Evolutionary conservation across 164 flowering plant genomes (phyloP), one percentile per base, ranked within the genome.

Genomic region (Piper longum): DNA sequence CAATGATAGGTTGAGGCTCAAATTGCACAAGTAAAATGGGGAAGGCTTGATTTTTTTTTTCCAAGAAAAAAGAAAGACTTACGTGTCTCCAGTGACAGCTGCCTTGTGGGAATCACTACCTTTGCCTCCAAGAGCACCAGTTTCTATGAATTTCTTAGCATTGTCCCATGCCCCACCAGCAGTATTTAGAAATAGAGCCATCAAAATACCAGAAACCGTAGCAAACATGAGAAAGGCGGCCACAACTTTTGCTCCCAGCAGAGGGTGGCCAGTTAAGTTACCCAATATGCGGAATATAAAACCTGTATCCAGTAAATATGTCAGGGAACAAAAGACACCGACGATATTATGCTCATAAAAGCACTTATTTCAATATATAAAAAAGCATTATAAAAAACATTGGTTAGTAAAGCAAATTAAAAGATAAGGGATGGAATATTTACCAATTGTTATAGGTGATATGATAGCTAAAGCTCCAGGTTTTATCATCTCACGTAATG

Each of bases 161-260:
- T 92, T 92, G 75, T 92, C 52, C 52, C 98, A 90, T 14, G 98
- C 99, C 64, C 99, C 99, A 68, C 99, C 97, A 11, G 99, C 80
- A 56, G 99, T 93, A 71, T 93, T 93, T 54, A 93, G 81, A 81
- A 93, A 93, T 64, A 93, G 96, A 60, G 99, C 99, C 99, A 93
- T 93, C 4, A 93, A 90, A 66, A 93, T 90, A 64, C 99, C 99
- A 39, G 95, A 78, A 41, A 90, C 99, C 16, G 97, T 93, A 52
- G 92, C 97, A 77, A 93, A 93, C 99, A 93, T 93, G 70, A 93
- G 81, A 82, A 93, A 72, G 26, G 97, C 57, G 57, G 99, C 97
- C 70, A 93, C 99, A 43, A 87, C 99, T 84, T 93, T 93, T 54
- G 99, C 99, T 18, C 99, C 99, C 19, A 93, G 84, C 6, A 90